Conservation (phyloP, 2,329 filamentous ascomycete species). For the Hymenoscyphus albidus region DNA sequence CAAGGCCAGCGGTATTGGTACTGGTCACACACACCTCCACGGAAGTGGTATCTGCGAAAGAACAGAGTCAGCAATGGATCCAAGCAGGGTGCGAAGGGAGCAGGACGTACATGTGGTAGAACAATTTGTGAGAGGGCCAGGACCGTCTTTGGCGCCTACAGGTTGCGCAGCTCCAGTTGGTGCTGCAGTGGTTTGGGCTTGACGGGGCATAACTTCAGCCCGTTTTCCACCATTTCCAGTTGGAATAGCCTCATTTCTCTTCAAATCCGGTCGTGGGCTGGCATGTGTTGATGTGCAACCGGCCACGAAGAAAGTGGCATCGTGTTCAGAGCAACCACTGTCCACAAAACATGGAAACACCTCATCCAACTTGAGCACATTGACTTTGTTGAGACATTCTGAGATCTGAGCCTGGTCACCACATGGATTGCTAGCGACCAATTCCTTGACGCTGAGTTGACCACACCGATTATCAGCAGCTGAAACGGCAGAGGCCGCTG, state of each 20-base stretch:
- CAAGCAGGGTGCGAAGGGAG: too few species aligned
- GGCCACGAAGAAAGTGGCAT: slow-evolving; percentile 24
- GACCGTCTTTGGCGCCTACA: not conserved
- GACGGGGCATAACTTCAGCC: not conserved
- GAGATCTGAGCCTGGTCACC: slow-evolving; percentile 20
- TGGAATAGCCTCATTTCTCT: slow-evolving; percentile 12
- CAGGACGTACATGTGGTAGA: not conserved
- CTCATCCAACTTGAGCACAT: slow-evolving; percentile 19
- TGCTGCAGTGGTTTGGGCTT: slow-evolving; percentile 4
- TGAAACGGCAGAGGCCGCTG: slow-evolving; percentile 20
- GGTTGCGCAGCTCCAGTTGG: not conserved
- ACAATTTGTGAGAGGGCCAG: not conserved
- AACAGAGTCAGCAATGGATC: too few species aligned
- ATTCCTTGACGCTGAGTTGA: slow-evolving; percentile 21
- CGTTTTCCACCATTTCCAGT: not conserved
- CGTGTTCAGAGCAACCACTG: slow-evolving; percentile 23
- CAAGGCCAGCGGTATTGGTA: slow-evolving; percentile 4
- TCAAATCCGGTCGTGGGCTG: slow-evolving; percentile 19
- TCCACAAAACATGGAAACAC: slow-evolving; percentile 26
- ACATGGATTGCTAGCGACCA: slow-evolving; percentile 24
- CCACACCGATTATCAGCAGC: slow-evolving; percentile 19
- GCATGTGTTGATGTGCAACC: slow-evolving; percentile 18
- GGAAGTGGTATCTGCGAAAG: slow-evolving; percentile 2
- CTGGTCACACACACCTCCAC: slow-evolving; percentile 14
- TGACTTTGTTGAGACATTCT: slow-evolving; percentile 21